phyloP scores from a whole-genome alignment of 495 filamentous ascomycete genomes.

The Filosporella fistucella region DNA sequence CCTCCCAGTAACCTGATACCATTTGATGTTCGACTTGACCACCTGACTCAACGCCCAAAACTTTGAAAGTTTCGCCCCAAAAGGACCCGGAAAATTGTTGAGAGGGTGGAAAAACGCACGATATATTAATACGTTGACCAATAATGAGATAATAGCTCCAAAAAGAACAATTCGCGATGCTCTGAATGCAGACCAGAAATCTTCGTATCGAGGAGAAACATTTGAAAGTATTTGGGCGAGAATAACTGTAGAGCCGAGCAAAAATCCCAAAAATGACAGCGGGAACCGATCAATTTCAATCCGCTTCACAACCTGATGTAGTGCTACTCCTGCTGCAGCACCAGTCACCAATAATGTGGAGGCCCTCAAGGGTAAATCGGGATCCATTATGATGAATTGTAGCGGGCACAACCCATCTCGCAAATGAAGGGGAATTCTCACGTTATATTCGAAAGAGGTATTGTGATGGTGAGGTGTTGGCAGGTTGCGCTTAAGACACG shows the following conservation, averaged over 20 bases:
- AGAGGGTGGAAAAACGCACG: slow-evolving; percentile 46
- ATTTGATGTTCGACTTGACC: slow-evolving; percentile 3
- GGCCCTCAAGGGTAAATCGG: too few species aligned
- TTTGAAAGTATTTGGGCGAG: not conserved
- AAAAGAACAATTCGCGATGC: not conserved
- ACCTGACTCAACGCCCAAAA: slow-evolving; percentile 11
- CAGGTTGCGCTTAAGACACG: too few species aligned
- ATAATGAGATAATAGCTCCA: not conserved
- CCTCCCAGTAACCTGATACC: slow-evolving; percentile 3
- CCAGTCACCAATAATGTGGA: not conserved
- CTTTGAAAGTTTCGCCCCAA: slow-evolving; percentile 8
- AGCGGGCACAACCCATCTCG: too few species aligned
- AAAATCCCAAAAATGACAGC: not conserved
- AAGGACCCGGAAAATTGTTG: slow-evolving; percentile 41
- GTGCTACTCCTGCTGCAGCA: not conserved
- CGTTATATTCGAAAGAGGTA: too few species aligned
- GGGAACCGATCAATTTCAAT: slow-evolving; percentile 8
- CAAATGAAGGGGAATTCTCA: too few species aligned
- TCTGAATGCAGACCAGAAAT: not conserved
- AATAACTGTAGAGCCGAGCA: not conserved
- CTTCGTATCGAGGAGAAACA: not conserved
- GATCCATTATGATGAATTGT: too few species aligned
- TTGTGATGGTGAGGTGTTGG: too few species aligned
- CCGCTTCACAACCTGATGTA: slow-evolving; percentile 4
- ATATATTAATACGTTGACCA: slow-evolving; percentile 27